Evolutionary conservation across 2,329 filamentous ascomycete genomes (phyloP), one percentile per base, ranked within the genome.

Genomic region (Calonectria fujianensis): DNA sequence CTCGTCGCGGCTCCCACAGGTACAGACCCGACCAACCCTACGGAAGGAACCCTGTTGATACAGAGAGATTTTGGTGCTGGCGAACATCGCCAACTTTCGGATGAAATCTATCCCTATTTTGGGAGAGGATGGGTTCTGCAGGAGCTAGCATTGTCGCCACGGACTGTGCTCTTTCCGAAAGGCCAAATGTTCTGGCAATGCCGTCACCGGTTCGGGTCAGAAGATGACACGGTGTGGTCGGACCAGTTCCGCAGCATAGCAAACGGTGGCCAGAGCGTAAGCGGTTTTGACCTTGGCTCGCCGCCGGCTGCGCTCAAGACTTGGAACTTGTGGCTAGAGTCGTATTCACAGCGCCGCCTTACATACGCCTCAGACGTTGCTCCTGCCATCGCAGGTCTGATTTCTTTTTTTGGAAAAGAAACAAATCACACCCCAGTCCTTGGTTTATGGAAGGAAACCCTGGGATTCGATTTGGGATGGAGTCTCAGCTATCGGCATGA

Each of bases 121-220:
- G 52, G 31, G 24, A 57, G 52, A 57, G 31, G 52, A 1, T 57
- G 52, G 52, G 18, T 57, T 0, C 31, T 57, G 4, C 52, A 57
- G 31, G 52, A 57, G 20, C 31, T 57, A 18, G 52, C 52, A 4
- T 8, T 57, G 31, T 57, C 52, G 20, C 52, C 52, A 13, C 31
- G 52, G 18, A 57, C 52, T 3, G 52, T 57, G 29, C 52, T 57
- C 29, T 57, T 57, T n/a, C 52, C 52, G 24, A 57, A 57, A 24
- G 52, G 52, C 31, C 52, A 57, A 24, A 57, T 57, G 52, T 57
- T 57, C 11, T 57, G 52, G 52, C 52, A 57, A 5, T 57, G 52
- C 20, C 52, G 52, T 14, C 52, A 57, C 7, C 52, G 52, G 3
- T 57, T 57, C 31, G 52, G 52, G 9, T 57, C 52, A 14, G 52